phyloP scores from a whole-genome alignment of 305 asterid species.

The Fraxinus floribunda region DNA sequence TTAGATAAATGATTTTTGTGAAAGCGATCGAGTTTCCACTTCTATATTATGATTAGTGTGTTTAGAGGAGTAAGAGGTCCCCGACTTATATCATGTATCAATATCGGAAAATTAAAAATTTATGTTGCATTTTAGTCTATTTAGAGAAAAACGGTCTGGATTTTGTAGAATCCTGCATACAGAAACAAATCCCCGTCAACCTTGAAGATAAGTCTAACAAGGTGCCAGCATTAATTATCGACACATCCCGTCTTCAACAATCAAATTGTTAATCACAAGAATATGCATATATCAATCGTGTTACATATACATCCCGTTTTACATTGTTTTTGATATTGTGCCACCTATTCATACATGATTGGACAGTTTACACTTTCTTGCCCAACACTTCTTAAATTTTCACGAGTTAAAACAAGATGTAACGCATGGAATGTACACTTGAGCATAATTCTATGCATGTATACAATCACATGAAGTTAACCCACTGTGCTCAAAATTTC shows the following conservation, averaged over 20 bases:
- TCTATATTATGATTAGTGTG: neutral
- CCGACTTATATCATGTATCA: neutral
- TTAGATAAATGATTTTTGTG: neutral
- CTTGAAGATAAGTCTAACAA: neutral
- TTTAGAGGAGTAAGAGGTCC: neutral
- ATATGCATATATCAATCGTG: neutral
- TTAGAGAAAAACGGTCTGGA: neutral
- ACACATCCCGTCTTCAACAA: neutral
- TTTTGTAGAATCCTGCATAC: neutral
- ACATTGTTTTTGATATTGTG: neutral
- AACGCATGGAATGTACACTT: neutral
- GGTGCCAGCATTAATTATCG: neutral
- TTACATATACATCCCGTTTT: no score
- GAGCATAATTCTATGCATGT: neutral
- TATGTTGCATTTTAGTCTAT: neutral
- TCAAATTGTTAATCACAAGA: neutral
- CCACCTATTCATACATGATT: neutral
- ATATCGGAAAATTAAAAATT: neutral
- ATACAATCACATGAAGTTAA: neutral
- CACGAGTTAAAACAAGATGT: no score
- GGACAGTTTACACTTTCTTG: neutral
- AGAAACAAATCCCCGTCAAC: neutral
- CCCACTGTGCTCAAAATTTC: neutral
- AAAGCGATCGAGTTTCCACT: neutral
- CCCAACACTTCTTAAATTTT: neutral